Conservation (phyloP, 805 yeast species). For the Cyberlindnera lachancei region DNA sequence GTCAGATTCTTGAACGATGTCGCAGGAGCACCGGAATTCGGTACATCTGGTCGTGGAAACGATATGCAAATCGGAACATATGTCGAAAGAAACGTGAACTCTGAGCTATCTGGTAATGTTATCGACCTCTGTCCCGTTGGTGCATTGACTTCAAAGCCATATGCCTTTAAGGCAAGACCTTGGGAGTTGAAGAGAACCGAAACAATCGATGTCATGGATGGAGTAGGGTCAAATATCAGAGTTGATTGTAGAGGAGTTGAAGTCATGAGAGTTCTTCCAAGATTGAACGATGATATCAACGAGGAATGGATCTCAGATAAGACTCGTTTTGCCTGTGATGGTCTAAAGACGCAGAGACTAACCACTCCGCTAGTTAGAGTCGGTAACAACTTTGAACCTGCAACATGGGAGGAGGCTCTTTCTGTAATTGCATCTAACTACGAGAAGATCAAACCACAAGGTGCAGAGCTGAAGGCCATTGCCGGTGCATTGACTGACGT, state of each 20-base stretch:
- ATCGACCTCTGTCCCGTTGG: slow-evolving; percentile 90
- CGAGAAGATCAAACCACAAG: slow-evolving; percentile 46
- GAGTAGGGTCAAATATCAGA: slow-evolving; percentile 72
- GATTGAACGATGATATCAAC: slow-evolving; percentile 78
- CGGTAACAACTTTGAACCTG: slow-evolving; percentile 61
- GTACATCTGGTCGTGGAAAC: slow-evolving; percentile 85
- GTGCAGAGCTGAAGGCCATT: slow-evolving; percentile 70
- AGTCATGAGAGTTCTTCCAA: slow-evolving; percentile 81
- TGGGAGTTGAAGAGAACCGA: slow-evolving; percentile 91
- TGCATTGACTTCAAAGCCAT: slow-evolving; percentile 83
- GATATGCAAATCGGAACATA: slow-evolving; percentile 90
- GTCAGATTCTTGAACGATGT: slow-evolving; percentile 84
- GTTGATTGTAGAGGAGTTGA: slow-evolving; percentile 84
- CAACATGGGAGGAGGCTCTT: slow-evolving; percentile 85
- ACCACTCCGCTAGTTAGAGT: slow-evolving; percentile 71
- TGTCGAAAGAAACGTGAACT: slow-evolving; percentile 74
- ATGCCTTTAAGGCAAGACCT: slow-evolving; percentile 88
- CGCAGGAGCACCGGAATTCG: slow-evolving; percentile 90
- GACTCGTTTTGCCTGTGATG: slow-evolving; percentile 80
- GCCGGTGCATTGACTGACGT: slow-evolving; percentile 80
- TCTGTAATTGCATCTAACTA: slow-evolving; percentile 59
- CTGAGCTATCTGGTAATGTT: slow-evolving; percentile 81
- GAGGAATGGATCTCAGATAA: slow-evolving; percentile 92
- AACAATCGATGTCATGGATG: slow-evolving; percentile 79
- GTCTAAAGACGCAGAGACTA: slow-evolving; percentile 77